Percentiles rank a stretch among this genome's conserved stretches.
Conservation (phyloP, 2,329 filamentous ascomycete species). For the Fusarium cyanostomum region DNA sequence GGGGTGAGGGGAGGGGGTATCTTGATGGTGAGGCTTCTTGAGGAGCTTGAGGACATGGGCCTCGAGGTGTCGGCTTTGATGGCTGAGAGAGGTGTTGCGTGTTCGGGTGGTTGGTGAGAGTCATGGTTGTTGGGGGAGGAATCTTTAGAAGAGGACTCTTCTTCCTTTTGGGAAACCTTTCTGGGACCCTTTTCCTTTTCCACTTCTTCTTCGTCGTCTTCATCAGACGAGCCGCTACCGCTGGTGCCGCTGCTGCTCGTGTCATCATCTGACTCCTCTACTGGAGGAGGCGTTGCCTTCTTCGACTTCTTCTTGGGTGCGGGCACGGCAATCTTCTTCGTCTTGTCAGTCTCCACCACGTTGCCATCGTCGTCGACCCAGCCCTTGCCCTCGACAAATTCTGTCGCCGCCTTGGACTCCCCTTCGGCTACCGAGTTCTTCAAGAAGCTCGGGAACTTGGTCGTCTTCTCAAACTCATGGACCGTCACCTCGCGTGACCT, state of each 20-base stretch:
- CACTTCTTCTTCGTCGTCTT: slow-evolving; percentile 39
- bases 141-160: slow-evolving; percentile 29
- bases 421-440: slow-evolving; percentile 57
- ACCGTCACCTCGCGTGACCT: slow-evolving; percentile 68
- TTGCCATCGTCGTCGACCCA: slow-evolving; percentile 86
- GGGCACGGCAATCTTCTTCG: slow-evolving; percentile 42
- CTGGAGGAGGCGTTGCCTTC: slow-evolving; percentile 31
- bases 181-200: slow-evolving; percentile 13
- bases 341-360: slow-evolving; percentile 71
- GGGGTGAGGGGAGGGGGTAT: slow-evolving; percentile 60
- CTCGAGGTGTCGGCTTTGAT: slow-evolving; percentile 48
- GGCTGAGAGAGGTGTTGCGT: slow-evolving; percentile 36
- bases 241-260: slow-evolving; percentile 48
- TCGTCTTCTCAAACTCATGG: slow-evolving; percentile 90
- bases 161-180: slow-evolving; percentile 23
- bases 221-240: slow-evolving; percentile 49
- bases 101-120: slow-evolving; percentile 13
- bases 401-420: slow-evolving; percentile 52
- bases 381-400: slow-evolving; percentile 84
- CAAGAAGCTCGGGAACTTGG: slow-evolving; percentile 83
- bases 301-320: slow-evolving; percentile 37
- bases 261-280: slow-evolving; percentile 44
- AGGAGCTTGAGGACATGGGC: slow-evolving; percentile 62
- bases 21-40: slow-evolving; percentile 63
- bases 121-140: slow-evolving; percentile 14